Evolutionary conservation across 2,329 filamentous ascomycete genomes (phyloP), one percentile per base, ranked within the genome.

Genomic region (Stagonosporopsis chrysanthemi): DNA sequence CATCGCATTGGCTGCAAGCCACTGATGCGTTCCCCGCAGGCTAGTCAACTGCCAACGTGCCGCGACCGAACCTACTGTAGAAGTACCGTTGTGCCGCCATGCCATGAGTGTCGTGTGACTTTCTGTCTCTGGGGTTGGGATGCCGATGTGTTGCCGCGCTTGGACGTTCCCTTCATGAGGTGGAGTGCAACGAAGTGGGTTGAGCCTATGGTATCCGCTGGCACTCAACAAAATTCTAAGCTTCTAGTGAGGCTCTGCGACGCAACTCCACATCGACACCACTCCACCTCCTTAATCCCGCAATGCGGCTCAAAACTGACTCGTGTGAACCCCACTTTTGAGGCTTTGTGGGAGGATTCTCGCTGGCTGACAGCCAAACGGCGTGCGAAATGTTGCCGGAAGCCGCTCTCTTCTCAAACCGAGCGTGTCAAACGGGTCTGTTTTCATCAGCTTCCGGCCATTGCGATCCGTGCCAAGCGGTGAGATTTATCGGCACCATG

Each of bases 191-290:
- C 33, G 40, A 15, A 50, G 46, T 53, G 45, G 19, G 45, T 49
- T 40, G 40, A 36, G 55, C n/a, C 9, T 17, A 38, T 42, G 14
- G 40, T 38, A 33, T 58, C 44, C 48, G 50, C 55, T 22, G 50
- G 53, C 50, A 31, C 55, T 53, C 55, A 58, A 58, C 55, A 58
- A 29, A 33, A 15, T 58, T 46, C 44, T 33, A 52, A 51, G 54
- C 31, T 52, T 58, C 50, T 50, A 53, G 41, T 58, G 55, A 53
- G 55, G 55, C 55, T 58, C 55, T 53, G 55, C 55, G 55, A 58
- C 54, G 39, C 40, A 52, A 44, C 55, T 58, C 55, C 55, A 58
- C 55, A 57, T 40, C 38, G 52, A 52, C 50, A 41, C 50, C 28
- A 36, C 55, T 50, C 49, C 55, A 23, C 29, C 50, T 58, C 54